phyloP scores from a whole-genome alignment of 2,329 filamentous ascomycete genomes.

The Magnaporthales sp. region DNA sequence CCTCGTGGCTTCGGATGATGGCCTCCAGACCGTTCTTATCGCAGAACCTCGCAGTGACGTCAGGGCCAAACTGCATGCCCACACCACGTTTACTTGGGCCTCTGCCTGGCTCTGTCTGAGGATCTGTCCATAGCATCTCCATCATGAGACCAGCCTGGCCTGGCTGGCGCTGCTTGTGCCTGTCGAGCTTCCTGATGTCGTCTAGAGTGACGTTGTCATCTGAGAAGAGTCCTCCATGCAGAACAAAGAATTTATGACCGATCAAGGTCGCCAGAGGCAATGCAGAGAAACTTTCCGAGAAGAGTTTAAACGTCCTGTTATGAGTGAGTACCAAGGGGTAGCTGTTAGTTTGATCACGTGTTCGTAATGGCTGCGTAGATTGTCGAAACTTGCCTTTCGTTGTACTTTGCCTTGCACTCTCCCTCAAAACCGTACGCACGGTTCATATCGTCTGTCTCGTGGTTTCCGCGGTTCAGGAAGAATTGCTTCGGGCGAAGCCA shows the following conservation, averaged over 20 bases:
- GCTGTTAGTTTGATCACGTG: not conserved
- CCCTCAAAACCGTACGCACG: conserved; percentile 96
- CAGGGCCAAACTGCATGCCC: conserved; percentile 91
- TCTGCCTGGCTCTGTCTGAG: conserved; percentile 75
- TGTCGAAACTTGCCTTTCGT: conserved; percentile 49
- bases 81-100: conserved; percentile 95
- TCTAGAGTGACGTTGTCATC: conserved; percentile 88
- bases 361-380: not conserved
- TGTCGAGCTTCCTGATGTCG: conserved; percentile 60
- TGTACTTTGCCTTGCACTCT: conserved; percentile 97
- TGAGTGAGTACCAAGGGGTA: not conserved
- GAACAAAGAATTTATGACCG: conserved; percentile 80
- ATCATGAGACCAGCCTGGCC: conserved; percentile 96
- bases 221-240: conserved; percentile 93
- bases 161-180: conserved; percentile 36
- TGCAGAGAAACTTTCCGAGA: conserved; percentile 96
- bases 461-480: conserved; percentile 96
- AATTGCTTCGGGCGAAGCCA: conserved; percentile 82
- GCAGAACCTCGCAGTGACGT: conserved; percentile 93
- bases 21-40: conserved; percentile 92
- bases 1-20: conserved; percentile 94
- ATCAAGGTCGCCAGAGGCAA: conserved; percentile 87
- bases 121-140: conserved; percentile 99
- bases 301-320: conserved; percentile 66
- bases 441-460: conserved; percentile 99